A percentile compares a stretch with the other conserved stretches of the same genome.
phyloP scores from a whole-genome alignment of 305 asterid species.

The Fraxinus latifolia region DNA sequence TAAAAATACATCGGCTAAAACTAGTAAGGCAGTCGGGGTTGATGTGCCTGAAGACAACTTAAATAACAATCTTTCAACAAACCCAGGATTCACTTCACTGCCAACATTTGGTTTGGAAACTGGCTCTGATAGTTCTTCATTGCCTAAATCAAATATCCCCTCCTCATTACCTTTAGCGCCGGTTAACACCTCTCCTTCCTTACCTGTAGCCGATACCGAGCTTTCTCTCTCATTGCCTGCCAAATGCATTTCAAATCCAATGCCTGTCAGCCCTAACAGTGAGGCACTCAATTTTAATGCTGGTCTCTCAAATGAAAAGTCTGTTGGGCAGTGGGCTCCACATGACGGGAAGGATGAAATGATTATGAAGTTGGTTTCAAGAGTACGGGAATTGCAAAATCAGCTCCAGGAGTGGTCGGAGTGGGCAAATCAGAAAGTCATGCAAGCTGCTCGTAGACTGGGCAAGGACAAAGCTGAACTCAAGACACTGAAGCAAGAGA shows the following conservation, averaged over 20 bases:
- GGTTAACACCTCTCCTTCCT: neutral
- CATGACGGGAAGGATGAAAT: conserved; percentile 74
- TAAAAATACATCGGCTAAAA: conserved; percentile 47
- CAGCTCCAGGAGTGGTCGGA: conserved; percentile 94
- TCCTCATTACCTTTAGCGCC: neutral
- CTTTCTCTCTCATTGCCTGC: conserved; percentile 72
- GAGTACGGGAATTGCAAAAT: conserved; percentile 62
- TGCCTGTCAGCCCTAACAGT: conserved; percentile 44
- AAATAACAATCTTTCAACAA: conserved; percentile 38
- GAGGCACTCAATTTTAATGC: conserved; percentile 36
- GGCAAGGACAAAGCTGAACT: conserved; percentile 85
- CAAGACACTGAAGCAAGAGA: conserved; percentile 76
- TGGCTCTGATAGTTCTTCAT: conserved; percentile 26
- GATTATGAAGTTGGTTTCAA: conserved; percentile 65
- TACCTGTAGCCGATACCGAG: conserved; percentile 21
- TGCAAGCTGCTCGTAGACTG: conserved; percentile 89
- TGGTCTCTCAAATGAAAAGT: conserved; percentile 38
- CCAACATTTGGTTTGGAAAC: conserved; percentile 48
- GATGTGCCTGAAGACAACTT: conserved; percentile 44
- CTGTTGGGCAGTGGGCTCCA: conserved; percentile 45
- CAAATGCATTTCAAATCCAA: conserved; percentile 44
- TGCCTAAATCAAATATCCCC: neutral
- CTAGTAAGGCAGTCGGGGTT: conserved; percentile 40
- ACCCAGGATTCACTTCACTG: conserved; percentile 42
- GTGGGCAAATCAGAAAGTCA: conserved; percentile 95